A percentile compares a stretch with the other conserved stretches of the same genome.
phyloP scores from a whole-genome alignment of 2,329 filamentous ascomycete species.

The Macroventuria anomochaeta region DNA sequence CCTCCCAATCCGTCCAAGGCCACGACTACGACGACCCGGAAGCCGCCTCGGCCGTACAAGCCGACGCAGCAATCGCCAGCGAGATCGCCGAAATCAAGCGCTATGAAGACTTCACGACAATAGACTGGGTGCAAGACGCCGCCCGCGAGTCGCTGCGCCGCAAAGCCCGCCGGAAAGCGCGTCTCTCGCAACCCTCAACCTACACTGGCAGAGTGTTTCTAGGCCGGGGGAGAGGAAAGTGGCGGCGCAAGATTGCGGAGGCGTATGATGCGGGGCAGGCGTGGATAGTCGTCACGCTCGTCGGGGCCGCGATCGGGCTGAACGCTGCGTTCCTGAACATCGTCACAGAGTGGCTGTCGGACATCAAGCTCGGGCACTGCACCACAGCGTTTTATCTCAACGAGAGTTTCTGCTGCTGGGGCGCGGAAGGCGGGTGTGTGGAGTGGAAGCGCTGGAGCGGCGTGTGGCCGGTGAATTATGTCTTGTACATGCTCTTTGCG shows the following conservation, averaged over 20 bases:
- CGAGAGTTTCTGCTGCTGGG: constrained; percentile 98
- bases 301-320: constrained; percentile 88
- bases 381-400: constrained; percentile 96
- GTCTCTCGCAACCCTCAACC: constrained; percentile 55
- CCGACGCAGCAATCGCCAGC: constrained; percentile 79
- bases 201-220: constrained; percentile 58
- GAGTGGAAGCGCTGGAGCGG: constrained; percentile 92
- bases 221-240: constrained; percentile 65
- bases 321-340: constrained; percentile 96
- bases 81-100: constrained; percentile 98
- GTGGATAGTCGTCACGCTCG: constrained; percentile 96
- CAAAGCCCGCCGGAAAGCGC: constrained; percentile 74
- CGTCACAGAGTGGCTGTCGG: constrained; percentile 93
- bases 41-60: constrained; percentile 57
- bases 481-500: constrained; percentile 86
- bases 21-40: constrained; percentile 71
- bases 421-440: constrained; percentile 83
- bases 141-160: constrained; percentile 86
- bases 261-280: constrained; percentile 96
- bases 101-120: constrained; percentile 98
- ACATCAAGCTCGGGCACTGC: constrained; percentile 96
- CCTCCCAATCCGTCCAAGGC: constrained; percentile 67
- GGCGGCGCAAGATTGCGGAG: constrained; percentile 81
- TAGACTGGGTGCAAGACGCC: constrained; percentile 99
- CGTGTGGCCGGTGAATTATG: constrained; percentile 79